Evolutionary conservation across 371 early-diverging fungal genomes (phyloP).

Genomic region (Dichotomocladium elegans): DNA sequence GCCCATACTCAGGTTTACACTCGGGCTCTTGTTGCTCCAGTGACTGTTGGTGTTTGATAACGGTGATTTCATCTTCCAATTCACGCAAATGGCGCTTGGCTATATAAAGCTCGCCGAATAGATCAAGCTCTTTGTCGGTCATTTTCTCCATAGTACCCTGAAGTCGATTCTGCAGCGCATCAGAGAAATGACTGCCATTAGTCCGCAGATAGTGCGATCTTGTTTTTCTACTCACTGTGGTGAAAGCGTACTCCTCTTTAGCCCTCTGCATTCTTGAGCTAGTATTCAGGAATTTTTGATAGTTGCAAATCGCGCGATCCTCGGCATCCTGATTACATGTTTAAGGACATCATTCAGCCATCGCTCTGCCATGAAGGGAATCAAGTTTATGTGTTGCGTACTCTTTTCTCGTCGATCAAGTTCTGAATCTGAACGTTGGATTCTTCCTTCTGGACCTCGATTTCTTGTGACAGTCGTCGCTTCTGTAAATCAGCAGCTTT

Average conservation of each 20-base stretch:
- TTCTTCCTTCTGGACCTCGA: constrained; percentile 3
- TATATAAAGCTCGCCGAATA: background rate
- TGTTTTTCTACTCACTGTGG: constrained; percentile 10
- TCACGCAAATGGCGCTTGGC: background rate
- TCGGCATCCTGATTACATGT: constrained; percentile 12
- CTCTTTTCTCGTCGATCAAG: constrained; percentile 5
- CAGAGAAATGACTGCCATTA: too few species aligned
- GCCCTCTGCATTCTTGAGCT: constrained; percentile 3
- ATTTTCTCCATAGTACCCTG: background rate
- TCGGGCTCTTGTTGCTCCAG: too few species aligned
- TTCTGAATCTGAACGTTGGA: background rate
- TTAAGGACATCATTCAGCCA: background rate
- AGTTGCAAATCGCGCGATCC: constrained; percentile 13
- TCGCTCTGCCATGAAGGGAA: background rate
- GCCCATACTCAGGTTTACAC: too few species aligned
- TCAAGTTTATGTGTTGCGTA: background rate
- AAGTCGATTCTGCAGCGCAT: too few species aligned
- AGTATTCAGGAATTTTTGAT: constrained; percentile 7
- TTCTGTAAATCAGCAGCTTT: constrained; percentile 1
- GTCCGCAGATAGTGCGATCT: too few species aligned
- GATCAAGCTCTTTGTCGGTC: background rate
- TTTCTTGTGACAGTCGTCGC: background rate
- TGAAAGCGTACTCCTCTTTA: constrained; percentile 10
- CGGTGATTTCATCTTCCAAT: background rate
- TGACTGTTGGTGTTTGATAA: background rate